Evolutionary conservation across 2,329 filamentous ascomycete genomes (phyloP), one percentile per base, ranked within the genome.

Genomic region (Clonostachys rosea): DNA sequence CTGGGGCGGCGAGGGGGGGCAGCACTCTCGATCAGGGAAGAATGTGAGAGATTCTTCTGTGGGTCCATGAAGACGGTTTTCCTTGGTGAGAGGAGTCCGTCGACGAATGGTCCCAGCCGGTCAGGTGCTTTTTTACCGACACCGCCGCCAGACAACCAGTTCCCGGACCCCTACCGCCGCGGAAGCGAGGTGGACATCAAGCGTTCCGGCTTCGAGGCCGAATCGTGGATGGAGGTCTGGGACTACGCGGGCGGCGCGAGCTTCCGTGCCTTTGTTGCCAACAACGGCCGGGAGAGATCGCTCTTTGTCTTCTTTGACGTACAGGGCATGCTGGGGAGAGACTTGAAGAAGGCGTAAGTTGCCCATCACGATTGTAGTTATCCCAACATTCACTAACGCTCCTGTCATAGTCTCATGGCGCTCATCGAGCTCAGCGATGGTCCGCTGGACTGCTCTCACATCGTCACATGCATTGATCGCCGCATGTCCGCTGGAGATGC

Each of bases 31-130:
- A 95, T 96, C 81, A 91, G 87, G 89, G 91, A 87, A 91, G 91
- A 96, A 89, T 95, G 91, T 96, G 91, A 96, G 91, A 96, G 91
- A 81, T 92, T 96, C 86, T 95, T 96, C 83, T 96, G 91, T 76
- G 90, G 92, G 86, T 86, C 85, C 81, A 89, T 96, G 84, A 87
- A 83, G 75, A 76, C 85, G 76, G 87, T 89, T 78, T 96, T 96
- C 84, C 88, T 87, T 80, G 91, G 89, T 95, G 91, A 95, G 90
- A 84, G 86, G 87, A 84, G 84, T 74, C 70, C 75, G 78, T 80
- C 73, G 69, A 73, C 75, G 76, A 79, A 84, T 83, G 86, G 83
- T 86, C 92, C 89, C 83, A 82, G 87, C 83, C 86, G 87, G 81
- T 84, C 87, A 83, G 85, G 83, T 92, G 83, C 84, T 73, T 63